Evolutionary conservation across 2,329 filamentous ascomycete species (phyloP).

Genomic region (Domatiomyces globalis): DNA sequence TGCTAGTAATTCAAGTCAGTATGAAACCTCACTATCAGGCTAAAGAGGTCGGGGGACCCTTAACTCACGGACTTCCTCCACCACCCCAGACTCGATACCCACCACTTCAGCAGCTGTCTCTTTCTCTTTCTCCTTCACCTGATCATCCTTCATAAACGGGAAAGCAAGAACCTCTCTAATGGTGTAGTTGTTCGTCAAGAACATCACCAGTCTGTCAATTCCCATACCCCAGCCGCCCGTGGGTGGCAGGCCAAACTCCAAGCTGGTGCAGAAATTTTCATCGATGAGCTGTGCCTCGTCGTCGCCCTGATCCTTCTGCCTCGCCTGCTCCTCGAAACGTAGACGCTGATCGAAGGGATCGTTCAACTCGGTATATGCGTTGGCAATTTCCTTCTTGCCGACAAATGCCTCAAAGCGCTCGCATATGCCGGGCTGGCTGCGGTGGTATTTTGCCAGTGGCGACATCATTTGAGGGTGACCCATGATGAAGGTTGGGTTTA

Average conservation of each 20-base stretch:
- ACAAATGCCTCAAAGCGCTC: constrained; percentile 98
- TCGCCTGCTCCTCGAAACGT: constrained; percentile 86
- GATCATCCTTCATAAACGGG: constrained; percentile 93
- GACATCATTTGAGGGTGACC: constrained; percentile 85
- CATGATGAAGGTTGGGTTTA: constrained; percentile 84
- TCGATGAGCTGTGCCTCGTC: constrained; percentile 94
- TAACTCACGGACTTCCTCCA: constrained; percentile 39
- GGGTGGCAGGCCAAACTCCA: constrained; percentile 83
- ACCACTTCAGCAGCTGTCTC: constrained; percentile 47
- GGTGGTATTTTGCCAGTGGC: constrained; percentile 90
- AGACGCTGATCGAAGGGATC: constrained; percentile 89
- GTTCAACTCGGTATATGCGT: constrained; percentile 96
- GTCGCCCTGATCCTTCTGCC: constrained; percentile 91
- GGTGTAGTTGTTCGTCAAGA: constrained; percentile 85
- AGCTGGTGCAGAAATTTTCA: constrained; percentile 80
- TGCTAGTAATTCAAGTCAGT: neutral
- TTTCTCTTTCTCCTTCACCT: constrained; percentile 26
- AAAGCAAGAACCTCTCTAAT: constrained; percentile 95
- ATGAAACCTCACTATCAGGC: neutral
- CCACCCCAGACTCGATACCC: constrained; percentile 43
- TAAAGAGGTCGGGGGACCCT: neutral
- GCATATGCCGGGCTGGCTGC: constrained; percentile 65
- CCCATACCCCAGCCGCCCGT: constrained; percentile 96
- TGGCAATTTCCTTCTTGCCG: constrained; percentile 91
- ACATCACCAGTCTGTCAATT: constrained; percentile 88